phyloP scores from a whole-genome alignment of 2,329 filamentous ascomycete genomes.

The Fusarium sp. region DNA sequence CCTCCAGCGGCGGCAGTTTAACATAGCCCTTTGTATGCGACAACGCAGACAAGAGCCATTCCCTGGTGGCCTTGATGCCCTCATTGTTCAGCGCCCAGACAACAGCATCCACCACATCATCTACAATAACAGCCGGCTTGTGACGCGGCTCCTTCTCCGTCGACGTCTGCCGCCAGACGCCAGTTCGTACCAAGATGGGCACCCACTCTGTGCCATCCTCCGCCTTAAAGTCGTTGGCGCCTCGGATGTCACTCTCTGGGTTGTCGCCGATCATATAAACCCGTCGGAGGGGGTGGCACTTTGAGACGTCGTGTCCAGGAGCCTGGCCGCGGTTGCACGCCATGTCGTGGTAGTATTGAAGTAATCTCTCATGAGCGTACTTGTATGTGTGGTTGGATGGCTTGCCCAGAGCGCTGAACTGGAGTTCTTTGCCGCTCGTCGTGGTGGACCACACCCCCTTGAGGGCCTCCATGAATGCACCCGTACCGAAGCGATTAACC shows the following conservation, averaged over 20 bases:
- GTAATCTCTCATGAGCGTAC: constrained; percentile 77
- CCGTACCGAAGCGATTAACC: constrained; percentile 87
- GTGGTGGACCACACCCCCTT: constrained; percentile 80
- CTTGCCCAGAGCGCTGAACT: constrained; percentile 81
- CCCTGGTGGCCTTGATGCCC: constrained; percentile 50
- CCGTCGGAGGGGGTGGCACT: constrained; percentile 65
- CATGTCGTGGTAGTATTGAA: constrained; percentile 57
- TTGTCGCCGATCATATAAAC: constrained; percentile 98
- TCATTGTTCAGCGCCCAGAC: constrained; percentile 75
- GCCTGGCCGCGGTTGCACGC: constrained; percentile 27
- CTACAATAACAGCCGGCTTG: constrained; percentile 70
- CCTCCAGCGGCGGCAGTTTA: constrained; percentile 39
- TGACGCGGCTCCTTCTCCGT: constrained; percentile 61
- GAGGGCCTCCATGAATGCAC: constrained; percentile 85
- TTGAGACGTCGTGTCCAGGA: constrained; percentile 18
- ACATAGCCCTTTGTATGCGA: constrained; percentile 43
- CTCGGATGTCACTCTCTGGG: constrained; percentile 87
- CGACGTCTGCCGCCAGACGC: constrained; percentile 68
- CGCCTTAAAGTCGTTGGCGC: constrained; percentile 80
- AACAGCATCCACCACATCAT: constrained; percentile 80
- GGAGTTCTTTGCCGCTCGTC: constrained; percentile 69
- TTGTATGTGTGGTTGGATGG: constrained; percentile 80
- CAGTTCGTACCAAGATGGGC: constrained; percentile 80
- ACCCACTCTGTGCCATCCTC: constrained; percentile 76
- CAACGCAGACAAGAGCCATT: constrained; percentile 45